Conservation (phyloP, 139 green algal species). For the Micromonas commoda region DNA sequence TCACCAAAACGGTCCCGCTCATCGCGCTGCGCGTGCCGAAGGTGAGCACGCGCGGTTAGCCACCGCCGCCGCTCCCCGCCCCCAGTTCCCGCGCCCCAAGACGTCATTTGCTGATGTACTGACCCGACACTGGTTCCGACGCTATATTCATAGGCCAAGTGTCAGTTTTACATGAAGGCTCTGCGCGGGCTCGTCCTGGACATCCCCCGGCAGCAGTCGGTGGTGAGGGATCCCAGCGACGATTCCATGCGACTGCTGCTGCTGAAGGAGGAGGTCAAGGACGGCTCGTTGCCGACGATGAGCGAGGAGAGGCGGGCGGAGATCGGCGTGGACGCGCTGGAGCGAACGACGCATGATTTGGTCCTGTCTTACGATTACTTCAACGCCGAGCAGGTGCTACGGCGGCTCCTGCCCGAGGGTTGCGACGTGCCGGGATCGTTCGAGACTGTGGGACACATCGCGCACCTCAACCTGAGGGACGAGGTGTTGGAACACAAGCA, state of each 20-base stretch:
- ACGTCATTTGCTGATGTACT: too few species aligned
- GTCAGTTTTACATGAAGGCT: background rate
- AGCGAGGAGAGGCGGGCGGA: background rate
- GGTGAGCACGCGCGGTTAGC: too few species aligned
- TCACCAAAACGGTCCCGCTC: background rate
- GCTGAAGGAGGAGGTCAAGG: slow-evolving; percentile 10
- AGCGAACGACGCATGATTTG: background rate
- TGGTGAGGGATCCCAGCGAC: slow-evolving; percentile 5
- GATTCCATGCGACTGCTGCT: background rate
- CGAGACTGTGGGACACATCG: slow-evolving; percentile 91
- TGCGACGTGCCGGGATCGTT: slow-evolving; percentile 83
- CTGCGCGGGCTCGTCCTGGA: slow-evolving; percentile 10
- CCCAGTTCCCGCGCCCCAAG: too few species aligned
- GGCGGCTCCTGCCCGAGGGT: slow-evolving; percentile 69
- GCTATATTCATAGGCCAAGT: too few species aligned
- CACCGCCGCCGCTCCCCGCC: too few species aligned
- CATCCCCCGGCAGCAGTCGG: background rate
- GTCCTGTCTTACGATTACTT: slow-evolving; percentile 17
- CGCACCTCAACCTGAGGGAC: slow-evolving; percentile 88
- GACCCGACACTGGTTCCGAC: too few species aligned
- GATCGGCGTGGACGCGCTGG: background rate
- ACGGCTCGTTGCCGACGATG: background rate
- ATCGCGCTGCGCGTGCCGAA: slow-evolving; percentile 3
- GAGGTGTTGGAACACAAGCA: slow-evolving; percentile 74
- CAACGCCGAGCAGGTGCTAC: slow-evolving; percentile 42